These are phyloP conservation scores for Erodium chrysanthum DNA, from an alignment of 441 rosid genomes.

Conservation along the genomic window DNA sequence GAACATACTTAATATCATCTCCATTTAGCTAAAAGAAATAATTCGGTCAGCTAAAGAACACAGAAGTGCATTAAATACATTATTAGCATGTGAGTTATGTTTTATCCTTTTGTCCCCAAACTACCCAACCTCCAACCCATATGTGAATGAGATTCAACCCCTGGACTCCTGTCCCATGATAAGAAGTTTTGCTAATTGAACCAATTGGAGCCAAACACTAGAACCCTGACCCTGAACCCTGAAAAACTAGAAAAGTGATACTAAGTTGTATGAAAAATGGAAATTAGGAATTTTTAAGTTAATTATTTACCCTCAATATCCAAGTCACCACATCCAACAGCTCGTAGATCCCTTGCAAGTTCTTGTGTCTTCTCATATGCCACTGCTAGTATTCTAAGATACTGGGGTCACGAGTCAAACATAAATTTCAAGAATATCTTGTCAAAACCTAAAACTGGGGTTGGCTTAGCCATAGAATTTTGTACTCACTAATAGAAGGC, in stretches of 20 bases:
- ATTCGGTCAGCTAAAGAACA: not conserved
- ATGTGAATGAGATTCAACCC: not conserved
- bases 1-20: not conserved
- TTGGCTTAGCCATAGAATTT: conserved; percentile 3
- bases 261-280: conserved; percentile 9
- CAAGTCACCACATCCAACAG: conserved; percentile 96
- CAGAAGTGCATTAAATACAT: not conserved
- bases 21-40: not conserved
- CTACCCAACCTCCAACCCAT: not conserved
- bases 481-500: conserved; percentile 73
- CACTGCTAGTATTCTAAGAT: conserved; percentile 96
- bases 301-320: conserved; percentile 77
- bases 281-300: conserved; percentile 11
- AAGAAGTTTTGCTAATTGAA: not conserved
- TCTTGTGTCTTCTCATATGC: conserved; percentile 96
- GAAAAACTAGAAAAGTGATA: not conserved
- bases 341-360: conserved; percentile 87
- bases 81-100: too few species aligned
- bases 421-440: conserved; percentile 21
- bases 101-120: too few species aligned
- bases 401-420: conserved; percentile 52
- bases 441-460: conserved; percentile 15
- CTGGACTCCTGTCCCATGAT: not conserved
- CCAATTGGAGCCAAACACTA: not conserved
- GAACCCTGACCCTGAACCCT: too few species aligned